Base-by-base conservation (phyloP, 768 basidiomycete genomes). In the Paxillus ammoniavirescens region DNA sequence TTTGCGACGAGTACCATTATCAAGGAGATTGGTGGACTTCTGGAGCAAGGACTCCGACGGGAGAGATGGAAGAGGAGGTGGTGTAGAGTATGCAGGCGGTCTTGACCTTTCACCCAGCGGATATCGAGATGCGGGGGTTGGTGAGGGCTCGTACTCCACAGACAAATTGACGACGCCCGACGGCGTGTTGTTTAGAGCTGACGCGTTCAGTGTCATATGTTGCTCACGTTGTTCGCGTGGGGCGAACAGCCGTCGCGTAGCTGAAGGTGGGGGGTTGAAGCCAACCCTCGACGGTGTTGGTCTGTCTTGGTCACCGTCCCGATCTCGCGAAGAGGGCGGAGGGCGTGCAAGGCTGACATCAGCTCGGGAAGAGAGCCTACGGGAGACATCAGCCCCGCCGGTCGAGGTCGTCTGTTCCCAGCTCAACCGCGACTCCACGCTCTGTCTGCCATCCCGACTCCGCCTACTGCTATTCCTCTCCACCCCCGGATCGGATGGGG, bases 201-300 rank as follows among this genome's bases (percentile, higher is more conserved):
- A 35, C 4, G 42, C 48, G 10, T 53, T 56, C 33, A 48, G 41
- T 6, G 43, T 28, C 28, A 63, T 54, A 51, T 73, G 67, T 42
- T 77, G 73, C 58, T 81, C 79, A 21, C 80, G 72, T 37, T 80
- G 78, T 40, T 86, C 83, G 38, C 83, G 73, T 3, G 84, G 82
- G 1, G 80, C 74, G 56, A 84, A 81, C 40, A 86, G 63, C 40
- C 83, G 75, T 41, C 86, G 77, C 8, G 75, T 74, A 0, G 77
- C 33, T 6, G 72, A 61, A n/a, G 71, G 65, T 17, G 61, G 57
- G 9, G 59, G 64, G 23, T 54, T 56, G 37, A 59, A 46, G 17
- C 48, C 55, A 42, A 50, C 61, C 51, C 67, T 58, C 14, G 67
- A 63, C 21, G 60, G 63, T 45, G 51, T 54, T 7, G 63, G 62